These are phyloP conservation scores for Leccinum solheimii DNA, from an alignment of 1,284 basidiomycete species.

Conservation along the genomic window DNA sequence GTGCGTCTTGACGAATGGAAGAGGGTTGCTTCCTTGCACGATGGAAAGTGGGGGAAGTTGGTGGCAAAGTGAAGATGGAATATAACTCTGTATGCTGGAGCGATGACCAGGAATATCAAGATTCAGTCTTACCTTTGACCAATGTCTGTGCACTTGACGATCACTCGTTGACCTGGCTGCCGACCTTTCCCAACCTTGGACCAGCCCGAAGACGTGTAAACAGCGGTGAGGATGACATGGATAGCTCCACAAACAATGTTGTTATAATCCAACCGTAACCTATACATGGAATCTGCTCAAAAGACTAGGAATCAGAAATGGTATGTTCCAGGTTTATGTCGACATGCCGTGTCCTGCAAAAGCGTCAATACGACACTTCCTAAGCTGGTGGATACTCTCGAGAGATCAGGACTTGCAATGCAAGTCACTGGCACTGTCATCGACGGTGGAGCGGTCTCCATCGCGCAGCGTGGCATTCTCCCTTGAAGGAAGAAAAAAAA, in stretches of 20 bases:
- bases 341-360: constrained; percentile 49
- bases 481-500: constrained; percentile 20
- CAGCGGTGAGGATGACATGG: background rate
- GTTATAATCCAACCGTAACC: background rate
- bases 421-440: constrained; percentile 51
- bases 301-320: background rate
- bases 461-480: constrained; percentile 53
- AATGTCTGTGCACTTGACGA: no score
- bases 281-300: background rate
- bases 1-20: constrained; percentile 28
- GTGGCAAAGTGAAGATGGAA: constrained; percentile 18
- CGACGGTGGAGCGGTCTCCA: constrained; percentile 42
- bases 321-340: constrained; percentile 48
- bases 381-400: constrained; percentile 46
- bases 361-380: constrained; percentile 52
- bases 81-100: background rate
- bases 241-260: background rate
- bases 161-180: no score
- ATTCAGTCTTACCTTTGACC: background rate
- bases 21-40: constrained; percentile 22
- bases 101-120: background rate
- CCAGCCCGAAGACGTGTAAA: no score
- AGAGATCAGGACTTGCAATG: constrained; percentile 43
- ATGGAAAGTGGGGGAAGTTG: constrained; percentile 26
- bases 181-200: no score